Base-by-base conservation (phyloP, 1,284 basidiomycete species). In the Cryptococcus amylolentus region DNA sequence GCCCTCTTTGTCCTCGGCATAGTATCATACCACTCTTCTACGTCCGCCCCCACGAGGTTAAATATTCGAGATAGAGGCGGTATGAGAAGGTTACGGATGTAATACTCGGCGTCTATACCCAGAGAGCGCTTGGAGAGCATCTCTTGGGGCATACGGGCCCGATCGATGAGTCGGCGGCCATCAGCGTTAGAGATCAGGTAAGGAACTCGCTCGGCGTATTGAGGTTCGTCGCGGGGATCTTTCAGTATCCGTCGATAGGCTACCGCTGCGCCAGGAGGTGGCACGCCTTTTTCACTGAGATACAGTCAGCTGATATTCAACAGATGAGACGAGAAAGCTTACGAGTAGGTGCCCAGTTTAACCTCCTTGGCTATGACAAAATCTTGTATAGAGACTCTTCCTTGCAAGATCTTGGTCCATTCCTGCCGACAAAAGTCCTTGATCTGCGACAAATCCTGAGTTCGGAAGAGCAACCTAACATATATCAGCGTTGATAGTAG, bases 291-390 rank as follows among this genome's bases (percentile, higher is more conserved):
- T 56, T 92, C 88, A 60, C 92, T 81, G 53, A 31, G 12, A 49
- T 54, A 23, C 50, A 23, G 23, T 35, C n/a, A 23, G 27, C 23
- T 20, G 4, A 23, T 26, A 16, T n/a, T 52, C 38, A 43, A 14
- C 20, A 23, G 31, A 18, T 31, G 27, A 8, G 9, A 18, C 5
- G 35, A 14, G 6, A 18, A 3, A 8, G n/a, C 77, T 65, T 57
- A 88, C 89, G 87, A 91, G 69, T 96, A 96, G 0, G 87, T 89
- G 5, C 95, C 95, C 78, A 98, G 82, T 66, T 82, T 86, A 28
- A 98, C 93, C 75, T 95, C 91, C 70, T 96, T 96, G 0, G 95
- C 88, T 64, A 97, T 91, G 49, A 93, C 88, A 67, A 97, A 96
- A 71, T 98, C 93, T 69, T 93, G 88, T 10, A 91, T 78, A 2